These are phyloP conservation scores for Jackrogersella multiformis DNA, from an alignment of 495 filamentous ascomycete species.

Conservation along the genomic window DNA sequence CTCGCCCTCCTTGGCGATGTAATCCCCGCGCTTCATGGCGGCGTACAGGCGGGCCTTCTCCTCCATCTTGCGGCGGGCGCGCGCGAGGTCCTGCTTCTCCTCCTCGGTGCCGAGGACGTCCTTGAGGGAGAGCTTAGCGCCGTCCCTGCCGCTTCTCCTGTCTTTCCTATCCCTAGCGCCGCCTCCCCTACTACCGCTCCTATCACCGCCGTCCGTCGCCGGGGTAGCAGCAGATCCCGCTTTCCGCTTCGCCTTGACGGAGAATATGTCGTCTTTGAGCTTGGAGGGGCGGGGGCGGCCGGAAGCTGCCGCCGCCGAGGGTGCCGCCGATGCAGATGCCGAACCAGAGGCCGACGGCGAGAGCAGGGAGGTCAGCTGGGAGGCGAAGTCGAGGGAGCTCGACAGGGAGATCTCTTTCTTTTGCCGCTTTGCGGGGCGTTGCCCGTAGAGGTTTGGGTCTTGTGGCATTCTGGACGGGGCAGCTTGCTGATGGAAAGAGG, in stretches of 20 bases:
- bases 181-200: conserved; percentile 31
- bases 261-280: conserved; percentile 75
- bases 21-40: conserved; percentile 80
- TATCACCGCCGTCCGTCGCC: background rate
- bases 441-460: conserved; percentile 77
- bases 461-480: conserved; percentile 57
- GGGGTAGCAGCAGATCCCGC: conserved; percentile 25
- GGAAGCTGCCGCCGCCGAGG: conserved; percentile 51
- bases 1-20: conserved; percentile 63
- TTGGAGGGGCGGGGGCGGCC: conserved; percentile 74
- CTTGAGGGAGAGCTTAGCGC: conserved; percentile 52
- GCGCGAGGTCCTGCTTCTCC: conserved; percentile 55
- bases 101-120: conserved; percentile 56
- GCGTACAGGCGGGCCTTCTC: conserved; percentile 87
- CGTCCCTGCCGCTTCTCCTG: conserved; percentile 27
- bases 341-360: conserved; percentile 56
- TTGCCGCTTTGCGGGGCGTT: conserved; percentile 69
- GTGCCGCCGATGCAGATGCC: conserved; percentile 42
- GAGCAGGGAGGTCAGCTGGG: conserved; percentile 78
- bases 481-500: background rate
- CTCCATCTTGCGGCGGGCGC: conserved; percentile 80
- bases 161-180: conserved; percentile 43
- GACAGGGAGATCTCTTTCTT: conserved; percentile 70
- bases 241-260: conserved; percentile 73
- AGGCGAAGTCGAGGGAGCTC: conserved; percentile 80